Percentiles rank a stretch among this genome's conserved stretches.
Evolutionary conservation across 805 yeast genomes (phyloP).

Genomic region (Nakazawaea pomicola): DNA sequence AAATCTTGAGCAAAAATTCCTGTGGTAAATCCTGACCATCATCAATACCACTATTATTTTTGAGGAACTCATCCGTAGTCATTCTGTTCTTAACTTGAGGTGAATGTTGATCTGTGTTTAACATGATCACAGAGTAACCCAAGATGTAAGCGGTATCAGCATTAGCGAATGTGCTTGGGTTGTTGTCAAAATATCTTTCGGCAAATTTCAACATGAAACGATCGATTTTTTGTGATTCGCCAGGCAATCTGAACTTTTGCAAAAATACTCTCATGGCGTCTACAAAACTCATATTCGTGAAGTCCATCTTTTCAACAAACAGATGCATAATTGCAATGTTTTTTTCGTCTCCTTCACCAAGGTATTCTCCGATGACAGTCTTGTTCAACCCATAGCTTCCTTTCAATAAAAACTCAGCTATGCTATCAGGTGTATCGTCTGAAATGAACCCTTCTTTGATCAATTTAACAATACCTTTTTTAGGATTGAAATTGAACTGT

Average conservation of each 20-base stretch:
- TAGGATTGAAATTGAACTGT: constrained; percentile 81
- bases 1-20: constrained; percentile 65
- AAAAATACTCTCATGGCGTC: constrained; percentile 81
- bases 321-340: constrained; percentile 87
- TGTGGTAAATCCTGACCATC: constrained; percentile 81
- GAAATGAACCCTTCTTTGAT: constrained; percentile 58
- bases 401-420: constrained; percentile 68
- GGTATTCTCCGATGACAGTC: constrained; percentile 79
- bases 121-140: constrained; percentile 86
- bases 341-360: constrained; percentile 82
- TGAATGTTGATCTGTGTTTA: constrained; percentile 93
- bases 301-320: constrained; percentile 85
- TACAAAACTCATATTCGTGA: constrained; percentile 62
- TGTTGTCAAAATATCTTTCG: constrained; percentile 82
- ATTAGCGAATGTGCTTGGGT: constrained; percentile 81
- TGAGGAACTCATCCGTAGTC: constrained; percentile 82
- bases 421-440: constrained; percentile 54
- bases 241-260: constrained; percentile 91
- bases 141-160: constrained; percentile 93
- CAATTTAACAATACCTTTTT: constrained; percentile 66
- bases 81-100: constrained; percentile 80
- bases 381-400: constrained; percentile 77
- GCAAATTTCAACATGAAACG: constrained; percentile 96
- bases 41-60: constrained; percentile 87
- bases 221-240: constrained; percentile 97